Conservation (phyloP, 2,329 filamentous ascomycete species). For the Pestalotiopsis sp. region DNA sequence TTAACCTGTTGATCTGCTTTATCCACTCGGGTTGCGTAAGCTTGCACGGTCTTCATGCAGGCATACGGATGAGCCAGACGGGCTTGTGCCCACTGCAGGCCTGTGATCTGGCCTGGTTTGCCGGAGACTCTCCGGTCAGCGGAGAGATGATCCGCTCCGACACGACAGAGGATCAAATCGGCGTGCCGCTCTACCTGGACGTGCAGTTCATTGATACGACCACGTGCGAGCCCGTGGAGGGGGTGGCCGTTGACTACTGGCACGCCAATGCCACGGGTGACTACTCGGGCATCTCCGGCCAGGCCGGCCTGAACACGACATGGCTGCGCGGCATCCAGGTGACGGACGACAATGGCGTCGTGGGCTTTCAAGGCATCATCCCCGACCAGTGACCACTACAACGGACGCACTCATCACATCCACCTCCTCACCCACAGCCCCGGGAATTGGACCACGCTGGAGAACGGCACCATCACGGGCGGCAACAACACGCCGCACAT, state of each 20-base stretch:
- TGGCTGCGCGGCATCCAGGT: slow-evolving; percentile 16
- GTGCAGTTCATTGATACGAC: slow-evolving; percentile 39
- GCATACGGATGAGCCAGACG: not conserved
- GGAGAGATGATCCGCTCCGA: slow-evolving; percentile 39
- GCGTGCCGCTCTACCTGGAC: slow-evolving; percentile 41
- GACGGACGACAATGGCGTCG: slow-evolving; percentile 11
- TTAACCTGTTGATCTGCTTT: too few species aligned
- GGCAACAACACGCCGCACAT: slow-evolving; percentile 53
- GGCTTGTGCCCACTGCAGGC: not conserved
- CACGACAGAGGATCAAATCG: slow-evolving; percentile 36
- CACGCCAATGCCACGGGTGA: slow-evolving; percentile 40
- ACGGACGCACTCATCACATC: slow-evolving; percentile 12
- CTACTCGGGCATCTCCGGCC: slow-evolving; percentile 32
- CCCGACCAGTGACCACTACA: slow-evolving; percentile 17
- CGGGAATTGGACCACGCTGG: slow-evolving; percentile 26
- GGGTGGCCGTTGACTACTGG: slow-evolving; percentile 40
- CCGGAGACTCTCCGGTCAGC: slow-evolving; percentile 20
- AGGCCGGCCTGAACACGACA: slow-evolving; percentile 21
- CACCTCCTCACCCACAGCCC: slow-evolving; percentile 13
- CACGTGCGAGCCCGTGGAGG: slow-evolving; percentile 34
- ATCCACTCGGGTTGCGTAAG: slow-evolving; percentile 1
- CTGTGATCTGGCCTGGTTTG: not conserved
- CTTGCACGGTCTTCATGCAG: not conserved
- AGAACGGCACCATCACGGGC: slow-evolving; percentile 49
- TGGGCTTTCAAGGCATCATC: slow-evolving; percentile 10